phyloP scores from a whole-genome alignment of 2,329 filamentous ascomycete genomes.

The Pseudogymnoascus sp. region DNA sequence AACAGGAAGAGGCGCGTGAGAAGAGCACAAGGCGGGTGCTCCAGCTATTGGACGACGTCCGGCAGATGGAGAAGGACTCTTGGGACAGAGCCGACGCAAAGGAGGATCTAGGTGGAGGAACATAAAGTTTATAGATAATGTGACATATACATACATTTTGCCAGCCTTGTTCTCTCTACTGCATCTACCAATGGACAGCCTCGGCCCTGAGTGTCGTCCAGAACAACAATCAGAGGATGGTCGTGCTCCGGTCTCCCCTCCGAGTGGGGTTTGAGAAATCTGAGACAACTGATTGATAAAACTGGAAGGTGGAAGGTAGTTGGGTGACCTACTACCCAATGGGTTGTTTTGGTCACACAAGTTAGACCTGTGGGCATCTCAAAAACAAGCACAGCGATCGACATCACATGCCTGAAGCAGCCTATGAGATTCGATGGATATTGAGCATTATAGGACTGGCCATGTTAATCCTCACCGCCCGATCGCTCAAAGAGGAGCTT shows the following conservation, averaged over 20 bases:
- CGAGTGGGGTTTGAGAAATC: neutral
- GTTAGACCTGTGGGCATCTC: neutral
- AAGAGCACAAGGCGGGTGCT: slow-evolving; percentile 46
- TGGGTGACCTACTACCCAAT: neutral
- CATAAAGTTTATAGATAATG: neutral
- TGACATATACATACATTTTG: neutral
- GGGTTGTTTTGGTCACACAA: neutral
- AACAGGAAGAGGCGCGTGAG: slow-evolving; percentile 53
- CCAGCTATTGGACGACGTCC: slow-evolving; percentile 51
- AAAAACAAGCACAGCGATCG: slow-evolving; percentile 2
- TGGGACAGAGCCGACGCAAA: slow-evolving; percentile 68
- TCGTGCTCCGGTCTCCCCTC: neutral
- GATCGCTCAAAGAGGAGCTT: neutral
- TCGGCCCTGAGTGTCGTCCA: neutral
- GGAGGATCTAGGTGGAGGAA: slow-evolving; percentile 52
- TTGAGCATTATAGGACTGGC: neutral
- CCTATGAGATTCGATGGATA: slow-evolving; percentile 1
- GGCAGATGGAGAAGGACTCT: slow-evolving; percentile 59
- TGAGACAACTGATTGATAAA: neutral
- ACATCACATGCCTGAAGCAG: slow-evolving; percentile 6
- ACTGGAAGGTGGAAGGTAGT: neutral
- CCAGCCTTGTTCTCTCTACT: neutral
- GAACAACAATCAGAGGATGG: neutral
- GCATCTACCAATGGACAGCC: neutral
- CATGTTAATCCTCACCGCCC: neutral